Conservation (phyloP, 2,329 filamentous ascomycete species). For the Onygena corvina region DNA sequence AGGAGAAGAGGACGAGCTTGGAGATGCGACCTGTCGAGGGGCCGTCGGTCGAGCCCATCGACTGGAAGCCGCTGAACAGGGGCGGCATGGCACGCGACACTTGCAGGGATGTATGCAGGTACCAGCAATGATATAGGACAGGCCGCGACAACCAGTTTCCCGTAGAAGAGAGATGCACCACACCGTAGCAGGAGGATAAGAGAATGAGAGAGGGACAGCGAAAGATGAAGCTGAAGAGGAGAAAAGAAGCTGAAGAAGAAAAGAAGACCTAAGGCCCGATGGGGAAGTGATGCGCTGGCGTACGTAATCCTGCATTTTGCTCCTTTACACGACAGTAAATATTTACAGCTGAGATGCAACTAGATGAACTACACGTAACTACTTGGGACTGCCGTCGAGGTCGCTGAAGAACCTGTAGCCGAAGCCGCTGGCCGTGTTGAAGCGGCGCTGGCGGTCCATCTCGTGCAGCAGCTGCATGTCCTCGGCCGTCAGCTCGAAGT, state of each 20-base stretch:
- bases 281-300: not conserved
- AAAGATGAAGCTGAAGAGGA: not conserved
- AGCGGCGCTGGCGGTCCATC: conserved; percentile 50
- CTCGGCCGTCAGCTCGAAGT: conserved; percentile 47
- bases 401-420: conserved; percentile 48
- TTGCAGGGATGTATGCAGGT: not conserved
- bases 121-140: no score
- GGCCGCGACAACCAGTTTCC: no score
- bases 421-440: conserved; percentile 50
- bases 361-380: no score
- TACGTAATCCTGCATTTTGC: not conserved
- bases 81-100: not conserved
- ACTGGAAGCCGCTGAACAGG: not conserved
- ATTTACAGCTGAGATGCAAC: no score
- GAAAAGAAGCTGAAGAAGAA: not conserved
- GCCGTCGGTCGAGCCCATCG: conserved; percentile 4
- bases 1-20: conserved; percentile 49
- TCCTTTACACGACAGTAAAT: not conserved
- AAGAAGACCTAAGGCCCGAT: not conserved
- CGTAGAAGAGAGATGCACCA: no score
- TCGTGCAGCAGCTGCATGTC: conserved; percentile 46
- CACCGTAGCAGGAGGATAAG: not conserved
- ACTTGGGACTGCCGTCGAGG: conserved; percentile 44
- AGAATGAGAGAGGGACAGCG: not conserved
- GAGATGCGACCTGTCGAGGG: conserved; percentile 25